These are phyloP conservation scores for Eruca vesicaria DNA, from an alignment of 441 rosid genomes.

Conservation along the genomic window DNA sequence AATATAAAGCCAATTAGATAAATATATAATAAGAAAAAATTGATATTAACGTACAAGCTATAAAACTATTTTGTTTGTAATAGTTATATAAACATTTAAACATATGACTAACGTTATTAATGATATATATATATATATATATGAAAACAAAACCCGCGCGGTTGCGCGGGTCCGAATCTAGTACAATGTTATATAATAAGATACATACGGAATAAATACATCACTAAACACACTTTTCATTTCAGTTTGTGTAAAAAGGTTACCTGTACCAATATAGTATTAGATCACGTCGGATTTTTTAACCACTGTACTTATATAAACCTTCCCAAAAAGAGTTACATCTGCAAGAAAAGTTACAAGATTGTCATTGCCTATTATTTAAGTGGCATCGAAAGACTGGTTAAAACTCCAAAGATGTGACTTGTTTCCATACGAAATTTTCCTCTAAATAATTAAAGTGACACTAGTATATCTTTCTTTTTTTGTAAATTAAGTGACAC, in stretches of 20 bases:
- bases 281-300: not conserved
- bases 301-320: not conserved
- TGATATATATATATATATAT: too few species aligned
- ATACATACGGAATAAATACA: conserved; percentile 10
- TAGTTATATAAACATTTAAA: too few species aligned
- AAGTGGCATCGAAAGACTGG: not conserved
- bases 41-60: too few species aligned
- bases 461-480: too few species aligned
- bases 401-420: not conserved
- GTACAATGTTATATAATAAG: conserved; percentile 13
- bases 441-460: not conserved
- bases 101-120: too few species aligned
- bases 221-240: conserved; percentile 20
- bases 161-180: too few species aligned
- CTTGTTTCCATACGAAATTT: not conserved
- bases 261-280: conserved; percentile 12
- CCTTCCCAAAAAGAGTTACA: conserved; percentile 41
- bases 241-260: not conserved
- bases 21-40: too few species aligned
- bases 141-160: too few species aligned
- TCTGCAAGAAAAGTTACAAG: not conserved
- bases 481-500: too few species aligned
- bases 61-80: too few species aligned
- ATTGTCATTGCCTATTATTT: not conserved
- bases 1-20: too few species aligned